A percentile compares a stretch with the other conserved stretches of the same genome.
Evolutionary conservation across 306 rosid species (phyloP).

Genomic region (Gastrolobium bilobum): DNA sequence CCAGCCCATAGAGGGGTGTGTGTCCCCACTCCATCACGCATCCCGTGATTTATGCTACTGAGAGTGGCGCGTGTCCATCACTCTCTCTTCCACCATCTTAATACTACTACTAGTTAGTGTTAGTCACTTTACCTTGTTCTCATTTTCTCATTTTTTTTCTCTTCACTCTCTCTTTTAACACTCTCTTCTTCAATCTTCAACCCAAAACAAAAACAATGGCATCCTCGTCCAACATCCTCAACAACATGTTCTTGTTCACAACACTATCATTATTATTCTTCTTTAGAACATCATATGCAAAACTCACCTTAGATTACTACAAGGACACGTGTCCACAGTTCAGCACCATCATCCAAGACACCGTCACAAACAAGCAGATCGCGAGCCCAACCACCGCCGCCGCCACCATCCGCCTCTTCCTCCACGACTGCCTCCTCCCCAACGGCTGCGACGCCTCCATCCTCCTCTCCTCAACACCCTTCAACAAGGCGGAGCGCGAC

Average conservation of each 20-base stretch:
- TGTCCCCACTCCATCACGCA: slow-evolving; percentile 18
- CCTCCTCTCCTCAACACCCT: slow-evolving; percentile 66
- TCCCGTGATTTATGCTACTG: slow-evolving; percentile 56
- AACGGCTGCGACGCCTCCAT: slow-evolving; percentile 77
- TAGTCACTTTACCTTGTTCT: not conserved
- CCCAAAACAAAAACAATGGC: too few relatives aligned
- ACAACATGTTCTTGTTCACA: not conserved
- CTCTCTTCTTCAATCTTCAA: too few relatives aligned
- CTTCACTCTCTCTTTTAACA: not conserved
- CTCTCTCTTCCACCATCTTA: not conserved
- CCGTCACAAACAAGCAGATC: slow-evolving; percentile 62
- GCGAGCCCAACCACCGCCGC: slow-evolving; percentile 62
- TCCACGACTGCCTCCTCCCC: slow-evolving; percentile 74
- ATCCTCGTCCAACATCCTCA: too few relatives aligned
- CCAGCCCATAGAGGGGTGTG: too few relatives aligned
- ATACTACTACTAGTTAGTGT: slow-evolving; percentile 6
- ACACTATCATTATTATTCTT: not conserved
- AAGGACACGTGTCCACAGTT: slow-evolving; percentile 63
- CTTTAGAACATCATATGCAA: slow-evolving; percentile 23
- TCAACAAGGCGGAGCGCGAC: slow-evolving; percentile 69
- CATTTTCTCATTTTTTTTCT: not conserved
- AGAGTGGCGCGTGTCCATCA: not conserved
- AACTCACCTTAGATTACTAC: slow-evolving; percentile 64
- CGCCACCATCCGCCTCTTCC: slow-evolving; percentile 72
- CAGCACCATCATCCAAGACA: slow-evolving; percentile 53